Conservation (phyloP, 2,329 filamentous ascomycete genomes). For the Lasiodiplodia gonubiensis region DNA sequence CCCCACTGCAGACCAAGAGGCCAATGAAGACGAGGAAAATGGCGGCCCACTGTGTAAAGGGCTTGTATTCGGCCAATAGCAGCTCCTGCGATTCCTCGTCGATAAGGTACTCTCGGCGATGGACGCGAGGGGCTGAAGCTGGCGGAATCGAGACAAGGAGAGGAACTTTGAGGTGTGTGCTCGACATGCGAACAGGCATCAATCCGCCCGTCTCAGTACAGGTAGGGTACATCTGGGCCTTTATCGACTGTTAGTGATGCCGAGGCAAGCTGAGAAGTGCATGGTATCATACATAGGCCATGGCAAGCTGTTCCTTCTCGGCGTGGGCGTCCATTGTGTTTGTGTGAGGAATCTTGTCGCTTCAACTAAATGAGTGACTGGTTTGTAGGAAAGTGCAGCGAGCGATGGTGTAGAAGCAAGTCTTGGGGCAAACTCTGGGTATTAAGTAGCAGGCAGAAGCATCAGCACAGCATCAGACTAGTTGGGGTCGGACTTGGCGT, state of each 20-base stretch:
- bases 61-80: slow-evolving; percentile 19
- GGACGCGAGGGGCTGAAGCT: neutral
- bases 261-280: neutral
- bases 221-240: slow-evolving; percentile 15
- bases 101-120: neutral
- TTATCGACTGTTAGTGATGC: neutral
- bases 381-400: slow-evolving; percentile 1
- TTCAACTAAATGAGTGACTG: neutral
- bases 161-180: slow-evolving; percentile 20
- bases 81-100: slow-evolving; percentile 26
- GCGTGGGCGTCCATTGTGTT: slow-evolving; percentile 22
- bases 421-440: neutral
- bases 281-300: neutral
- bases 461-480: slow-evolving; percentile 43
- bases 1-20: slow-evolving; percentile 17
- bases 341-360: neutral
- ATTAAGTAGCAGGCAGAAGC: slow-evolving; percentile 26
- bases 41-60: slow-evolving; percentile 11
- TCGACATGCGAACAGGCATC: slow-evolving; percentile 11
- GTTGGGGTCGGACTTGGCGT: slow-evolving; percentile 36
- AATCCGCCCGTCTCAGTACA: slow-evolving; percentile 9
- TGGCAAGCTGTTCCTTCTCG: slow-evolving; percentile 18
- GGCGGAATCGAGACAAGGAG: slow-evolving; percentile 21
- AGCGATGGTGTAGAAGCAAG: neutral
- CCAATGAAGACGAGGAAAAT: slow-evolving; percentile 14